Evolutionary conservation across 257 asterid species (phyloP).

Genomic region (Echites panduratus): DNA sequence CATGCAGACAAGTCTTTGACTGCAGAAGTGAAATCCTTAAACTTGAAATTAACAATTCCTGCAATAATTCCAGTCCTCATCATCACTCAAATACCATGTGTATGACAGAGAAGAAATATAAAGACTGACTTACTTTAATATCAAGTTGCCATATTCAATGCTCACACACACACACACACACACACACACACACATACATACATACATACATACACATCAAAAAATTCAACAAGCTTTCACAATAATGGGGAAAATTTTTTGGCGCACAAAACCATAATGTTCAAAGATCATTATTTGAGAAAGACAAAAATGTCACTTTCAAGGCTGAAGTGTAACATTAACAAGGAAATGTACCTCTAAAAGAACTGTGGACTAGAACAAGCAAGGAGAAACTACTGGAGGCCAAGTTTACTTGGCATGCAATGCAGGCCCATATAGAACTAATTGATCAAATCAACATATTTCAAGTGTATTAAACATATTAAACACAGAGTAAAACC

Average conservation of each 20-base stretch:
- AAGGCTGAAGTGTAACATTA: neutral
- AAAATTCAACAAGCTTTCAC: neutral
- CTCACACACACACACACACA: too few species aligned
- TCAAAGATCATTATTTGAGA: neutral
- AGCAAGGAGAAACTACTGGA: neutral
- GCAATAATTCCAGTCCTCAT: slow-evolving; percentile 24
- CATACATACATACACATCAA: neutral
- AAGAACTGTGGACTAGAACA: neutral
- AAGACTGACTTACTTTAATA: neutral
- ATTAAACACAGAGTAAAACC: slow-evolving; percentile 4
- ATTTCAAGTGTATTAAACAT: slow-evolving; percentile 4
- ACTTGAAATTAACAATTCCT: slow-evolving; percentile 95
- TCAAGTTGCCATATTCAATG: neutral
- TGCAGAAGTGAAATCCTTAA: slow-evolving; percentile 87
- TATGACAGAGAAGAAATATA: neutral
- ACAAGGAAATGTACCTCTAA: neutral
- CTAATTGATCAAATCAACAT: slow-evolving; percentile 14
- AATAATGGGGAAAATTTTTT: neutral
- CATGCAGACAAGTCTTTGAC: slow-evolving; percentile 85
- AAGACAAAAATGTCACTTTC: neutral
- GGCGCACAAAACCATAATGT: too few species aligned
- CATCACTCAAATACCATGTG: neutral
- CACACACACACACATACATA: neutral
- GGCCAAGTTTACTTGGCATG: neutral
- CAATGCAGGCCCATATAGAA: slow-evolving; percentile 1